Evolutionary conservation across 495 filamentous ascomycete genomes (phyloP).

Genomic region (Neurospora sp.): DNA sequence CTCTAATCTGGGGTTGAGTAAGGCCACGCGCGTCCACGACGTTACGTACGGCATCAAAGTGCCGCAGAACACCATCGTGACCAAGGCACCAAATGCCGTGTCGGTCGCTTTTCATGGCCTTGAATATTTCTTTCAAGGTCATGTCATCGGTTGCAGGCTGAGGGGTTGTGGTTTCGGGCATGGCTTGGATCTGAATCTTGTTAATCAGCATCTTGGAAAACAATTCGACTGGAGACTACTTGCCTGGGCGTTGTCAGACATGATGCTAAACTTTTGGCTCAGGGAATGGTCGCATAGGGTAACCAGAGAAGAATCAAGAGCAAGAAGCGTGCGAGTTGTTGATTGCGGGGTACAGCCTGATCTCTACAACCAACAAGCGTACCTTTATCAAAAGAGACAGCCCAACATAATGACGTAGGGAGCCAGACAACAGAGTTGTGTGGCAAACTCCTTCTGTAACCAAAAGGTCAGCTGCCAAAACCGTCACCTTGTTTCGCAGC

Average conservation of each 20-base stretch:
- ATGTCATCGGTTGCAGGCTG: conserved; percentile 3
- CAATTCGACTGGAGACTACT: not conserved
- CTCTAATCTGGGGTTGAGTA: conserved; percentile 7
- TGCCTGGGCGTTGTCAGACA: not conserved
- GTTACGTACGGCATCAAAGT: conserved; percentile 7
- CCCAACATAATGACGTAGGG: no score
- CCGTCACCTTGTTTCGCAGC: no score
- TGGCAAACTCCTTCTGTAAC: no score
- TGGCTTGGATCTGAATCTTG: not conserved
- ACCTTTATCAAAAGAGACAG: no score
- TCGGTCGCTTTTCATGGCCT: conserved; percentile 4
- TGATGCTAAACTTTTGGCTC: not conserved
- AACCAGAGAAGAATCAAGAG: not conserved
- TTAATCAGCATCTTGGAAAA: not conserved
- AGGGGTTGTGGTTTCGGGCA: not conserved
- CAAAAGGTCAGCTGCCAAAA: no score
- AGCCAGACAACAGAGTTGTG: no score
- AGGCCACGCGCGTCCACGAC: conserved; percentile 10
- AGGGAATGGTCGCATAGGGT: not conserved
- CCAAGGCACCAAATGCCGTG: conserved; percentile 4
- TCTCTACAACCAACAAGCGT: no score
- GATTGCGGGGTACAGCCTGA: not conserved
- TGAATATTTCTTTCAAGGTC: conserved; percentile 3
- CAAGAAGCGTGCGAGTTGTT: not conserved
- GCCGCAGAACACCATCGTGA: conserved; percentile 7